These are phyloP conservation scores for Trichomonascus vanleenenianus DNA, from an alignment of 805 yeast genomes.

Conservation along the genomic window DNA sequence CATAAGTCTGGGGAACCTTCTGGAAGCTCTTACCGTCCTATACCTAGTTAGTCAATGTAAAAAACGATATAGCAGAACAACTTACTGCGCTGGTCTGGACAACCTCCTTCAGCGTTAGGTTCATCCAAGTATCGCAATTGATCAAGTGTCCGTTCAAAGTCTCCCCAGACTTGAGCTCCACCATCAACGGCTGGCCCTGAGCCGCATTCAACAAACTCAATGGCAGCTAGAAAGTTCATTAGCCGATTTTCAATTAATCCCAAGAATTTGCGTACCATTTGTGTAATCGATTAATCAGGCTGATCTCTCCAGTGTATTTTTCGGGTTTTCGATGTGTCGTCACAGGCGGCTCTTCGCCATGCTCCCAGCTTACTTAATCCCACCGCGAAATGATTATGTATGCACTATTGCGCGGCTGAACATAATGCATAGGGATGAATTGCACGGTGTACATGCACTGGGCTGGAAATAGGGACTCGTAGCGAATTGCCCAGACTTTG, in stretches of 20 bases:
- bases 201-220: slow-evolving; percentile 84
- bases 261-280: neutral
- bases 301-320: neutral
- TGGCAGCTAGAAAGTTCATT: slow-evolving; percentile 60
- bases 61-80: slow-evolving; percentile 5
- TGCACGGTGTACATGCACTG: too few relatives aligned
- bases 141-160: slow-evolving; percentile 75
- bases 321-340: too few relatives aligned
- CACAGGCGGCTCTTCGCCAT: too few relatives aligned
- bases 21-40: slow-evolving; percentile 51
- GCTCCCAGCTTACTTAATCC: too few relatives aligned
- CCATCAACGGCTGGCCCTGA: slow-evolving; percentile 76
- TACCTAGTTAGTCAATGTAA: slow-evolving; percentile 1
- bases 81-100: slow-evolving; percentile 36
- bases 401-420: too few relatives aligned
- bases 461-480: too few relatives aligned
- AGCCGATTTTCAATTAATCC: neutral
- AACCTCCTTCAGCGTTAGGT: slow-evolving; percentile 72
- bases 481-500: too few relatives aligned
- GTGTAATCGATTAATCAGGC: neutral
- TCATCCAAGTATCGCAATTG: slow-evolving; percentile 95
- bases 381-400: too few relatives aligned
- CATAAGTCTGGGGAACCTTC: slow-evolving; percentile 65
- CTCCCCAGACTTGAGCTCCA: slow-evolving; percentile 89
- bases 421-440: too few relatives aligned